Conservation (phyloP, 2,329 filamentous ascomycete genomes). For the Claviceps cyperi region DNA sequence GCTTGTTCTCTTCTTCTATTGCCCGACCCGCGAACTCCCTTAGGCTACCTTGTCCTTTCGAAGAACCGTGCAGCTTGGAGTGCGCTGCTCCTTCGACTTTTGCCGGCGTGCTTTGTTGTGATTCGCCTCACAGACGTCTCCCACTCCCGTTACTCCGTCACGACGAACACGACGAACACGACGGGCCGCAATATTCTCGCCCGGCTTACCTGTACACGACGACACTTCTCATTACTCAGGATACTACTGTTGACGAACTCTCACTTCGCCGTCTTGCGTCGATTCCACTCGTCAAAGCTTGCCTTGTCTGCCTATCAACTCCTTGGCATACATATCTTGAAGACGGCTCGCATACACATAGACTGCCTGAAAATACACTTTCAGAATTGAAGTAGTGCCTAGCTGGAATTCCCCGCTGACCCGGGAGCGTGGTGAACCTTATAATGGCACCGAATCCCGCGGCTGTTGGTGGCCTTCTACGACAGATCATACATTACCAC, state of each 20-base stretch:
- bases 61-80: not conserved
- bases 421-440: conserved; percentile 7
- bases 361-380: not conserved
- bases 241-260: not conserved
- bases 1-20: not conserved
- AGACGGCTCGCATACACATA: not conserved
- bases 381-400: not conserved
- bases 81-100: not conserved
- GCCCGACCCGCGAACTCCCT: not conserved
- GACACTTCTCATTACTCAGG: not conserved
- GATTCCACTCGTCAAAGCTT: not conserved
- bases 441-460: conserved; percentile 39
- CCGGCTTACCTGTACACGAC: not conserved
- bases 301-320: not conserved
- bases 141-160: no score
- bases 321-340: conserved; percentile 5
- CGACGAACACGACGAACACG: not conserved
- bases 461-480: conserved; percentile 36
- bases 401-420: not conserved
- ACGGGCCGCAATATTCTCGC: not conserved
- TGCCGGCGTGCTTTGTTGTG: not conserved
- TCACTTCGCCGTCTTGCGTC: not conserved
- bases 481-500: conserved; percentile 49
- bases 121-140: not conserved
- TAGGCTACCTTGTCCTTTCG: not conserved